These are phyloP conservation scores for Boletus sp. DNA, from an alignment of 768 basidiomycete species.

Conservation along the genomic window DNA sequence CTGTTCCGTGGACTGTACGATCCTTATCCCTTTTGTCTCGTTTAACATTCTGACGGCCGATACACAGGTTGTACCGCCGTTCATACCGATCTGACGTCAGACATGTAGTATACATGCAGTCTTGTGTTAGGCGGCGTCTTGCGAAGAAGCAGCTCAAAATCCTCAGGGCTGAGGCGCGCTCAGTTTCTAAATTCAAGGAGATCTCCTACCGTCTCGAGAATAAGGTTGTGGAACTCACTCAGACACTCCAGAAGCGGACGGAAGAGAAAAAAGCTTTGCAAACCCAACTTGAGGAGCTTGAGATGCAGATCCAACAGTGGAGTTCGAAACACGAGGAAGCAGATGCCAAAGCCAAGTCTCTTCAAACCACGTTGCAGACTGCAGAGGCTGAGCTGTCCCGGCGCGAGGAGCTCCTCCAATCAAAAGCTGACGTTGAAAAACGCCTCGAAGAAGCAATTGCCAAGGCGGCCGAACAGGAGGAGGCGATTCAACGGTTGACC, in stretches of 20 bases:
- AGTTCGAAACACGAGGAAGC: conserved; percentile 85
- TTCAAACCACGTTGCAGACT: conserved; percentile 65
- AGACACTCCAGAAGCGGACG: conserved; percentile 85
- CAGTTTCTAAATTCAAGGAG: conserved; percentile 97
- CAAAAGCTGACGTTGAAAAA: conserved; percentile 79
- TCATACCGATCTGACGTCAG: conserved; percentile 57
- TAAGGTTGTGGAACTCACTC: conserved; percentile 98
- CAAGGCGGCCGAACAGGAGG: conserved; percentile 80
- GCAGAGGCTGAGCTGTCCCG: conserved; percentile 70
- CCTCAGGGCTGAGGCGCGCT: conserved; percentile 89
- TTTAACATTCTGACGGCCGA: conserved; percentile 2
- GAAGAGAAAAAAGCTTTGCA: conserved; percentile 89
- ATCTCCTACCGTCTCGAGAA: conserved; percentile 97
- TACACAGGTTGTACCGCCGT: conserved; percentile 52
- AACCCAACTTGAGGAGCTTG: conserved; percentile 69
- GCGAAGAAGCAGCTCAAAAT: conserved; percentile 83
- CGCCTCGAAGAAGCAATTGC: conserved; percentile 74
- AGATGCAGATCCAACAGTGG: conserved; percentile 86
- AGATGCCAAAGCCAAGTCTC: conserved; percentile 68
- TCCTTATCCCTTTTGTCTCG: conserved; percentile 18
- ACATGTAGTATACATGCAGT: conserved; percentile 83
- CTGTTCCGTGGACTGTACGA: conserved; percentile 87
- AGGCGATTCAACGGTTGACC: conserved; percentile 75
- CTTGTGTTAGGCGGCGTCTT: conserved; percentile 84
- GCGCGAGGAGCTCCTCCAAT: conserved; percentile 68